These are phyloP conservation scores for Solanum chacoense DNA, from an alignment of 305 asterid species.

Conservation along the genomic window DNA sequence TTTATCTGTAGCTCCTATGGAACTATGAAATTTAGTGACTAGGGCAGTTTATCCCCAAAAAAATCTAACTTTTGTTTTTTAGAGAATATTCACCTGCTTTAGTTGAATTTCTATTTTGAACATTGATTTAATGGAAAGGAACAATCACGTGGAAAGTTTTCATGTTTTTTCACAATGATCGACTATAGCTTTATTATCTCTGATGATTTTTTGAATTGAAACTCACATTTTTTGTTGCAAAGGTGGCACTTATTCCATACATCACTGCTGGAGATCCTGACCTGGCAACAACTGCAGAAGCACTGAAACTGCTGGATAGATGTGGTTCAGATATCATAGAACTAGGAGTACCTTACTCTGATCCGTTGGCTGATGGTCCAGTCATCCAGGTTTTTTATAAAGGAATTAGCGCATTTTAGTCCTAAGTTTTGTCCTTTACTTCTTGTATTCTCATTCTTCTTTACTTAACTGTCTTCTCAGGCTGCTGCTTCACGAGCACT, in stretches of 20 bases:
- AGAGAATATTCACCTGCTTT: neutral
- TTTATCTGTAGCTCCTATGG: neutral
- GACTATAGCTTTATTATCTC: neutral
- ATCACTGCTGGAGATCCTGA: conserved; percentile 97
- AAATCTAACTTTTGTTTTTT: neutral
- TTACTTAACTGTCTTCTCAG: conserved; percentile 21
- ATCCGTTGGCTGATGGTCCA: conserved; percentile 97
- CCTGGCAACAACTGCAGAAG: conserved; percentile 85
- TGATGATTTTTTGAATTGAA: neutral
- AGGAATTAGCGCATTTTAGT: neutral
- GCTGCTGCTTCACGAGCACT: conserved; percentile 86
- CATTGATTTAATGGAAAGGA: neutral
- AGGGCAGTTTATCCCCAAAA: neutral
- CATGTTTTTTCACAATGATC: neutral
- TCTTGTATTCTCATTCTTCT: neutral
- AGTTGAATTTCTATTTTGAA: neutral
- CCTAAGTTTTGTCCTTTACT: neutral
- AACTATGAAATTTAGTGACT: neutral
- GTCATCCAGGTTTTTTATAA: conserved; percentile 64
- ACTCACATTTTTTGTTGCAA: conserved; percentile 1
- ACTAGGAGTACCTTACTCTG: conserved; percentile 90
- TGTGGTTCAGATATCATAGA: conserved; percentile 93
- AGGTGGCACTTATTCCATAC: conserved; percentile 93
- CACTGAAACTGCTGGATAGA: conserved; percentile 69
- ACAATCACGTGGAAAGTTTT: neutral